A percentile compares a stretch with the other conserved stretches of the same genome.
Evolutionary conservation across 2,329 filamentous ascomycete genomes (phyloP).

Genomic region (Fusarium tjaetaba): DNA sequence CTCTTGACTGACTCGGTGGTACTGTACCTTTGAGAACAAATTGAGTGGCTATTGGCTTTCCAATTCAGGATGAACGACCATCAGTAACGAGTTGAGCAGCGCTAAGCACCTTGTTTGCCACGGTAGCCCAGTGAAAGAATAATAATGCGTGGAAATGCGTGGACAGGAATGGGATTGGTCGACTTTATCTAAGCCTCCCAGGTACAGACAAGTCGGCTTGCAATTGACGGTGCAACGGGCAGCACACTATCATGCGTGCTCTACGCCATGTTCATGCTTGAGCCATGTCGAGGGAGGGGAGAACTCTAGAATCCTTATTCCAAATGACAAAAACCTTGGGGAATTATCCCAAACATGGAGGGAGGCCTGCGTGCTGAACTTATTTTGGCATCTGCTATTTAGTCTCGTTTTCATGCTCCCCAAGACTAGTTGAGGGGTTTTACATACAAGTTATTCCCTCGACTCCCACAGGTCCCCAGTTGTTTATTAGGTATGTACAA

Average conservation of each 20-base stretch:
- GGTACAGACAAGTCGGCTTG: background rate
- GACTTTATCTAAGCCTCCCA: constrained; percentile 26
- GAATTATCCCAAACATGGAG: background rate
- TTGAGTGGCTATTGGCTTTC: constrained; percentile 34
- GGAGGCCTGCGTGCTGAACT: too few species aligned
- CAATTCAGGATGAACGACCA: background rate
- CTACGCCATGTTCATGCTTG: constrained; percentile 16
- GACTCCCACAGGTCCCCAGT: constrained; percentile 6
- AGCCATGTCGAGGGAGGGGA: background rate
- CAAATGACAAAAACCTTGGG: background rate
- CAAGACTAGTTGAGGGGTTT: constrained; percentile 26
- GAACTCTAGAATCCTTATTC: background rate
- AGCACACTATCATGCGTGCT: constrained; percentile 11
- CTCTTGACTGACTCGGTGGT: constrained; percentile 28
- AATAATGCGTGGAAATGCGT: background rate
- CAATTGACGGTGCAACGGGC: background rate
- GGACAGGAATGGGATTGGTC: constrained; percentile 14
- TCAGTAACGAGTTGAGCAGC: constrained; percentile 4
- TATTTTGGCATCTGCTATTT: background rate
- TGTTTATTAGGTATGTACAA: background rate
- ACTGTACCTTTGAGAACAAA: constrained; percentile 1
- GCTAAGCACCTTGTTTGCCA: constrained; percentile 21
- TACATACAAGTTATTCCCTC: background rate
- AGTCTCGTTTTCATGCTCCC: background rate
- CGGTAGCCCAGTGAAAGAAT: background rate